These are phyloP conservation scores for Simmondsia chinensis DNA, from an alignment of 148 eudicot genomes.

Conservation along the genomic window DNA sequence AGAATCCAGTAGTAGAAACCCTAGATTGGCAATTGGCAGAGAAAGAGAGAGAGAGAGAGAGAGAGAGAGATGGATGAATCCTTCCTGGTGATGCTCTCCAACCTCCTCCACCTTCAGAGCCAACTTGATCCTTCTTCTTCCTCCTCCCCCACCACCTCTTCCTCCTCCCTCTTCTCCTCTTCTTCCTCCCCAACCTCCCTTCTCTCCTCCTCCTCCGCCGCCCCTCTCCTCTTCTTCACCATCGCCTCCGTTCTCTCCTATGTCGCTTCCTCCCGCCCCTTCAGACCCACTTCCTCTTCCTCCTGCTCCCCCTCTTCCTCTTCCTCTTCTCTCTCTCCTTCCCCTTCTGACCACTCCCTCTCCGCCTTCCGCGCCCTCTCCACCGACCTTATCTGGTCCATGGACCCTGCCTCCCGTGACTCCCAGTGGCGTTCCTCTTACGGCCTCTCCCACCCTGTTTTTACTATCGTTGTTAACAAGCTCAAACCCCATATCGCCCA, in stretches of 20 bases:
- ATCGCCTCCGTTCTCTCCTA: constrained; percentile 66
- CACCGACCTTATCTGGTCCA: constrained; percentile 79
- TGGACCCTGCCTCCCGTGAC: constrained; percentile 77
- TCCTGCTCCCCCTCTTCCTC: constrained; percentile 18
- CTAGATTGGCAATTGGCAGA: too few relatives aligned
- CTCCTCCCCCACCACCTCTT: constrained; percentile 39
- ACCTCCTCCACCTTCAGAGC: constrained; percentile 79
- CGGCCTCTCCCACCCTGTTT: constrained; percentile 82
- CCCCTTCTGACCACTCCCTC: constrained; percentile 52
- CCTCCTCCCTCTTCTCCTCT: constrained; percentile 28
- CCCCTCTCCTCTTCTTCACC: constrained; percentile 72
- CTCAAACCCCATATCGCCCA: constrained; percentile 68
- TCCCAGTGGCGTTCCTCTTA: constrained; percentile 68
- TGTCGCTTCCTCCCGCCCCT: constrained; percentile 34
- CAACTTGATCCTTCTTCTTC: constrained; percentile 78
- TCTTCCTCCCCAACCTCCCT: constrained; percentile 23
- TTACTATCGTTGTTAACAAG: constrained; percentile 71
- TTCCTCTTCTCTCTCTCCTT: constrained; percentile 14
- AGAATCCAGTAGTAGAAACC: too few relatives aligned
- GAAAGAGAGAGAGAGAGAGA: constrained; percentile 1
- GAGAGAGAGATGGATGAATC: constrained; percentile 54
- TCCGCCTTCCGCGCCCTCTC: constrained; percentile 84
- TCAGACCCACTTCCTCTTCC: constrained; percentile 4
- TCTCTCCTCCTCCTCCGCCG: constrained; percentile 44
- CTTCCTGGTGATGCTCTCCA: constrained; percentile 63